These are phyloP conservation scores for Eucalyptus sideroxylon DNA, from an alignment of 345 rosid species.

Conservation along the genomic window DNA sequence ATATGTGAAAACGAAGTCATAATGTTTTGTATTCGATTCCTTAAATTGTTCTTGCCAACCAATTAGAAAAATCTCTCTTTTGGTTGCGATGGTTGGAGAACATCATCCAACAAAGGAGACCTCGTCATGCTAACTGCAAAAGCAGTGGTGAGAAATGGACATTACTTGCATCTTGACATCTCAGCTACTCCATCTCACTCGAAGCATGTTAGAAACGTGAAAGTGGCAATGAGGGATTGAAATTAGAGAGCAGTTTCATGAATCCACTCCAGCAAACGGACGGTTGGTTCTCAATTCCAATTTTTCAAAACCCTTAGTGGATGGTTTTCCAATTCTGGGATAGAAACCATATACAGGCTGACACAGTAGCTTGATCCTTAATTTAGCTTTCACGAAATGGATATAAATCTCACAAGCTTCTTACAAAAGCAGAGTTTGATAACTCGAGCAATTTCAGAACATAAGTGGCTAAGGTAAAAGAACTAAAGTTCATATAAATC, in stretches of 20 bases:
- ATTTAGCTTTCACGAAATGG: not conserved
- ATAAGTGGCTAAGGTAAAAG: not conserved
- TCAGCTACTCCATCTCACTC: not conserved
- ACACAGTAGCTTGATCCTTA: not conserved
- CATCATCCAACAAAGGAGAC: not conserved
- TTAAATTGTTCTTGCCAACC: not conserved
- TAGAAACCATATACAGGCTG: not conserved
- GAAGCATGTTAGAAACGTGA: not conserved
- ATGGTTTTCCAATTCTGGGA: accelerated
- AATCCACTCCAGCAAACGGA: not conserved
- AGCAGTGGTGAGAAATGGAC: not conserved
- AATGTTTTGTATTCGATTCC: not conserved
- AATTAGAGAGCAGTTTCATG: not conserved
- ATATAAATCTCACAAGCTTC: not conserved
- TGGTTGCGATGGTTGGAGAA: too few species aligned
- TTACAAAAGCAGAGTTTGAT: not conserved
- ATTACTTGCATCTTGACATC: not conserved
- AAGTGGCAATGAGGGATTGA: not conserved
- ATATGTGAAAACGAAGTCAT: not conserved
- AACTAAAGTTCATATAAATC: not conserved
- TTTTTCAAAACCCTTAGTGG: too few species aligned
- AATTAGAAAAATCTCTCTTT: not conserved
- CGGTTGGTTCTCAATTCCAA: accelerated
- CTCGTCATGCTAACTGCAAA: not conserved
- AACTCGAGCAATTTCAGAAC: not conserved